phyloP scores from a whole-genome alignment of 108 stramenopile genomes.

The Hondaea fermentalgiana region DNA sequence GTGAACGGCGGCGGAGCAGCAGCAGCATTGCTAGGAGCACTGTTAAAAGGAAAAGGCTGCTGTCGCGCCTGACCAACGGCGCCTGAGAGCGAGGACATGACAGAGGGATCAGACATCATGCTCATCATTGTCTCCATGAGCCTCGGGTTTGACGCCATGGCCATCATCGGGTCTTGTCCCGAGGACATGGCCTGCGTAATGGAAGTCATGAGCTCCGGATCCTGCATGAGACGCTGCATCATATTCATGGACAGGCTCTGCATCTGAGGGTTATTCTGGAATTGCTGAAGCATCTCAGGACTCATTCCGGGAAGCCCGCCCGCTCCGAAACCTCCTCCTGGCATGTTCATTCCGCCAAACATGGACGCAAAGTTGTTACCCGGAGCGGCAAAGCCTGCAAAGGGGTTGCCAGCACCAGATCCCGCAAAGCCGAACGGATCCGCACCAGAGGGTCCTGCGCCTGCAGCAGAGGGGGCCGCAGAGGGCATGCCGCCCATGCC shows the following conservation, averaged over 20 bases:
- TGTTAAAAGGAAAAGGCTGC: neutral
- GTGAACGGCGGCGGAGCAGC: neutral
- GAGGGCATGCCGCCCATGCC: neutral
- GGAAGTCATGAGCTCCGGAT: neutral
- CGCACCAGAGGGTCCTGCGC: neutral
- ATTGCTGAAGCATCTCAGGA: neutral
- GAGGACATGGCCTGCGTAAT: neutral
- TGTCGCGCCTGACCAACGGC: neutral
- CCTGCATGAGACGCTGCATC: slow-evolving; percentile 8
- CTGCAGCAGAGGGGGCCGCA: neutral
- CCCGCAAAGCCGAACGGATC: no score
- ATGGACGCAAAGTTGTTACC: neutral
- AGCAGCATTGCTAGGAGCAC: neutral
- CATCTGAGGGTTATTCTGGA: neutral
- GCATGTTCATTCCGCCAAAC: neutral
- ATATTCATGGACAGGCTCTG: neutral
- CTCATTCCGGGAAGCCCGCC: neutral
- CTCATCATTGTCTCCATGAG: neutral
- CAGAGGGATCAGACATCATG: neutral
- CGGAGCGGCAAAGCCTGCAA: neutral
- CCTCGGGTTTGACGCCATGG: neutral
- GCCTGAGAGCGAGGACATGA: neutral
- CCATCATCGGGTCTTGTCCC: slow-evolving; percentile 2
- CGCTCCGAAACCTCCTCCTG: neutral
- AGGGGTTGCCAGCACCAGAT: neutral